Percentiles rank a stretch among this genome's conserved stretches.
These are phyloP conservation scores for Hypoxylon sp. DNA, from an alignment of 2,329 filamentous ascomycete genomes.

Conservation along the genomic window DNA sequence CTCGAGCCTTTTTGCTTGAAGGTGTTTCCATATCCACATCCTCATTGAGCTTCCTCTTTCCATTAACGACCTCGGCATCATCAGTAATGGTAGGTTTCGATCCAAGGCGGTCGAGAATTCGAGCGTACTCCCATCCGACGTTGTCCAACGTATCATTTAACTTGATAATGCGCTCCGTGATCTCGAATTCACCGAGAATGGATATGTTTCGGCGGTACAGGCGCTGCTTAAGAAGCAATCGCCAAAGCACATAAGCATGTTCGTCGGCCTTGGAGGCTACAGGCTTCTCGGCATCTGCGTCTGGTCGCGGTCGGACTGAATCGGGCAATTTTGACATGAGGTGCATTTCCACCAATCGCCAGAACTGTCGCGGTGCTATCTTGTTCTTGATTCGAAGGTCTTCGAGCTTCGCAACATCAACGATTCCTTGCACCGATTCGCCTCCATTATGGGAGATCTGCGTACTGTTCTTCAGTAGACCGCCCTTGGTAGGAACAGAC, in stretches of 20 bases:
- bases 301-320: conserved; percentile 61
- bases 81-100: conserved; percentile 26
- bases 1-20: conserved; percentile 57
- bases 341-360: conserved; percentile 78
- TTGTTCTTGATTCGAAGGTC: conserved; percentile 69
- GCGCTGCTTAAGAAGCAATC: conserved; percentile 77
- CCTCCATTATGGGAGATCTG: conserved; percentile 38
- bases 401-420: conserved; percentile 65
- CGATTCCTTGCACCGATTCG: conserved; percentile 55
- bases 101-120: conserved; percentile 59
- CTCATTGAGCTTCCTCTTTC: conserved; percentile 59
- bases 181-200: conserved; percentile 73
- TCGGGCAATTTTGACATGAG: conserved; percentile 68
- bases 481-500: conserved; percentile 58
- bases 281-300: conserved; percentile 45
- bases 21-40: conserved; percentile 36
- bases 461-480: conserved; percentile 42
- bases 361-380: conserved; percentile 80
- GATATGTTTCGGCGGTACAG: conserved; percentile 80
- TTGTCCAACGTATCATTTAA: conserved; percentile 73
- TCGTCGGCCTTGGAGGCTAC: conserved; percentile 61
- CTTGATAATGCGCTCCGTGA: conserved; percentile 73
- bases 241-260: conserved; percentile 74
- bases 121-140: conserved; percentile 77
- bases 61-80: conserved; percentile 37